These are phyloP conservation scores for Fusarium udum DNA, from an alignment of 2,329 filamentous ascomycete species.

Conservation along the genomic window DNA sequence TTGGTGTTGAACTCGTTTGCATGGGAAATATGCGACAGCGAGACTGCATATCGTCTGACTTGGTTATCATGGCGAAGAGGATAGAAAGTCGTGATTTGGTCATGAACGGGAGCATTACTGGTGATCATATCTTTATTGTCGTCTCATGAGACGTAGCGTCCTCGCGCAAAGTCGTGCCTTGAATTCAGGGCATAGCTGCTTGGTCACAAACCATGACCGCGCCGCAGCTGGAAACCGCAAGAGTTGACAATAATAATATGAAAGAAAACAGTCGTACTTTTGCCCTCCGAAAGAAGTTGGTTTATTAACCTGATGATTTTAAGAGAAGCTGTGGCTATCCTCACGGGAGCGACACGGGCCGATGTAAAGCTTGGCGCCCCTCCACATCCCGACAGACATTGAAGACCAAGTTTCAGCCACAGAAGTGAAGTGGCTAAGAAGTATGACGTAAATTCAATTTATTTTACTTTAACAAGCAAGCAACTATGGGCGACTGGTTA, in stretches of 20 bases:
- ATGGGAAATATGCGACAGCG: neutral
- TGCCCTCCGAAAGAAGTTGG: rapidly evolving
- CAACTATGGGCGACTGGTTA: rapidly evolving
- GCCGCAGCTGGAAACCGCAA: no score
- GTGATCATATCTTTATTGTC: neutral
- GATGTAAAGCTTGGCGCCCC: no score
- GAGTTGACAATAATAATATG: rapidly evolving
- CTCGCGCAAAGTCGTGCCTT: neutral
- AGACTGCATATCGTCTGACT: rapidly evolving
- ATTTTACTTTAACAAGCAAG: rapidly evolving
- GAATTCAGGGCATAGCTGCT: neutral
- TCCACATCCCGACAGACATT: neutral
- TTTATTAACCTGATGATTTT: neutral
- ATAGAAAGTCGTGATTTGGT: rapidly evolving
- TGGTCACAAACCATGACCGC: neutral
- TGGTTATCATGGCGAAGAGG: no score
- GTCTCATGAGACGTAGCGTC: no score
- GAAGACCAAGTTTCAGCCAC: neutral
- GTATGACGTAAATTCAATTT: neutral
- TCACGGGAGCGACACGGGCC: neutral
- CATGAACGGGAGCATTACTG: rapidly evolving
- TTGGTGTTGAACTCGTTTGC: neutral
- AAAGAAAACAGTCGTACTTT: neutral
- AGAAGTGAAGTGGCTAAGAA: neutral
- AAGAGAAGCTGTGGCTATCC: neutral